A percentile compares a stretch with the other conserved stretches of the same genome.
These are phyloP conservation scores for Phyllostachys edulis DNA, from an alignment of 176 grass and related monocot genomes.

Conservation along the genomic window DNA sequence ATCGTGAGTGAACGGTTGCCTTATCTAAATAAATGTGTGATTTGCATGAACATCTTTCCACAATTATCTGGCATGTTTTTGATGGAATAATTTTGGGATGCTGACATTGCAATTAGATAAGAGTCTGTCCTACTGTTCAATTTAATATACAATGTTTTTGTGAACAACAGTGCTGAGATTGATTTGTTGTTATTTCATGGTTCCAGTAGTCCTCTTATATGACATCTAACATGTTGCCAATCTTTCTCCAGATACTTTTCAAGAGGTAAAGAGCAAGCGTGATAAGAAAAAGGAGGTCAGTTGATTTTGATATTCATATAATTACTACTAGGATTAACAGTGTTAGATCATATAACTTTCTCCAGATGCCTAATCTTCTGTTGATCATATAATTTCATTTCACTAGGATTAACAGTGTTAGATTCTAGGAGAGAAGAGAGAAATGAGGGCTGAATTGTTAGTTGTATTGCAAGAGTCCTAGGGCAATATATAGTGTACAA, in stretches of 20 bases:
- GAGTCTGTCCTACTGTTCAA: background rate
- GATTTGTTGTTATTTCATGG: background rate
- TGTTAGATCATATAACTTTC: too few species aligned
- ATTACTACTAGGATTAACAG: slow-evolving; percentile 21
- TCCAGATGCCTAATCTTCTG: background rate
- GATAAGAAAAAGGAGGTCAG: slow-evolving; percentile 89
- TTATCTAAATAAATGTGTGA: slow-evolving; percentile 26
- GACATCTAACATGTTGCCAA: slow-evolving; percentile 30
- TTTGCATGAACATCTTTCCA: slow-evolving; percentile 9
- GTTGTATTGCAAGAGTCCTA: too few species aligned
- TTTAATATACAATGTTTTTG: background rate
- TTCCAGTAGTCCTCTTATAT: background rate
- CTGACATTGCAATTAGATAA: slow-evolving; percentile 5
- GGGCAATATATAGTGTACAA: too few species aligned
- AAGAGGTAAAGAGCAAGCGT: slow-evolving; percentile 84
- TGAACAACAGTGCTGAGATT: background rate
- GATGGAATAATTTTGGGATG: slow-evolving; percentile 4
- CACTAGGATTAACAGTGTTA: slow-evolving; percentile 7
- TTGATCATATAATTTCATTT: slow-evolving; percentile 27
- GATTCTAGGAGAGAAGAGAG: too few species aligned
- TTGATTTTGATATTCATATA: slow-evolving; percentile 31
- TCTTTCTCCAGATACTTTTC: slow-evolving; percentile 65
- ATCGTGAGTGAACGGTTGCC: background rate
- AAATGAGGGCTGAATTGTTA: too few species aligned
- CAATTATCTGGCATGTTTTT: slow-evolving; percentile 1